These are phyloP conservation scores for Neolentinus lepideus DNA, from an alignment of 1,284 basidiomycete genomes.

Conservation along the genomic window DNA sequence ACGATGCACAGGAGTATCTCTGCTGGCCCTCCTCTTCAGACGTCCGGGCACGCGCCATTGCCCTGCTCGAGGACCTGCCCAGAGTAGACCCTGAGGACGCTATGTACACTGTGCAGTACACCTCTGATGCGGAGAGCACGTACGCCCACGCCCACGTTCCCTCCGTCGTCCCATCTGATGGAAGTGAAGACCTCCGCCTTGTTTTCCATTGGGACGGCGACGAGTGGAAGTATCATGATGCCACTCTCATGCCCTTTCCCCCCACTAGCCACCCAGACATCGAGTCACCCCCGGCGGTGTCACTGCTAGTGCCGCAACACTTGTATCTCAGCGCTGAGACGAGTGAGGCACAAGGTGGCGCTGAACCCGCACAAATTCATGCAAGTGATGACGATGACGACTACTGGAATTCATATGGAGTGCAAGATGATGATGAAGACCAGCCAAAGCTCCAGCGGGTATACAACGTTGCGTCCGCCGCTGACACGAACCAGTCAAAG, in stretches of 20 bases:
- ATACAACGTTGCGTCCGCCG: neutral
- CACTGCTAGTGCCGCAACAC: slow-evolving; percentile 4
- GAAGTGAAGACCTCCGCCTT: slow-evolving; percentile 40
- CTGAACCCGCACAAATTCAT: slow-evolving; percentile 14
- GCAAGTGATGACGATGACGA: slow-evolving; percentile 34
- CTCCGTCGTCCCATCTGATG: slow-evolving; percentile 28
- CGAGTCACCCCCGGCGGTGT: slow-evolving; percentile 23
- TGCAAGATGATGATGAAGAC: slow-evolving; percentile 24
- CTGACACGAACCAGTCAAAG: slow-evolving; percentile 17
- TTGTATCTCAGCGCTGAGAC: slow-evolving; percentile 11
- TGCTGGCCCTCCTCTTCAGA: slow-evolving; percentile 50
- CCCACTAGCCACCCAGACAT: slow-evolving; percentile 35
- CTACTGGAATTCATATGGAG: slow-evolving; percentile 64
- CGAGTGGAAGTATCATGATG: slow-evolving; percentile 65
- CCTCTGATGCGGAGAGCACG: slow-evolving; percentile 48
- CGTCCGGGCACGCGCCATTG: slow-evolving; percentile 24
- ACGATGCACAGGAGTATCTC: slow-evolving; percentile 48
- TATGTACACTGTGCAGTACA: slow-evolving; percentile 41
- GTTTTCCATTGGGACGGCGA: slow-evolving; percentile 59
- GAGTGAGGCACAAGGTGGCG: slow-evolving; percentile 14
- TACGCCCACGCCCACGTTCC: slow-evolving; percentile 48
- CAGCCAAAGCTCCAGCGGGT: neutral
- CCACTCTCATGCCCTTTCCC: slow-evolving; percentile 68
- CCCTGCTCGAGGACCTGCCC: slow-evolving; percentile 39
- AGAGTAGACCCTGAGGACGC: slow-evolving; percentile 28